Conservation (phyloP, 2,329 filamentous ascomycete genomes). For the Fusarium anthophilum region DNA sequence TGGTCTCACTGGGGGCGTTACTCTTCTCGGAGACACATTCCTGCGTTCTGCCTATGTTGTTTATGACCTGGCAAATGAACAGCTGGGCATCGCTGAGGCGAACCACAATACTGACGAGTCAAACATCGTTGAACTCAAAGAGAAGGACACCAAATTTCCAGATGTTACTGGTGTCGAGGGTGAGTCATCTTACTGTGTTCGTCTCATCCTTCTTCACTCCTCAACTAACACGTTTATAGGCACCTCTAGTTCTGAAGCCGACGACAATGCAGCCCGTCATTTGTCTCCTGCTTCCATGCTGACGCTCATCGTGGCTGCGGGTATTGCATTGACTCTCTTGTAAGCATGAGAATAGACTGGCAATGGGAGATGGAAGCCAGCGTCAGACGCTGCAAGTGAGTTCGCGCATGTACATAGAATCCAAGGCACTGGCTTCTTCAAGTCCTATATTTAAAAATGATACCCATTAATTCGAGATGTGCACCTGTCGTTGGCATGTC, state of each 20-base stretch:
- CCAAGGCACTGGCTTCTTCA: not conserved
- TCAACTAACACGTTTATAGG: constrained; percentile 33
- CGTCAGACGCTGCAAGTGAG: not conserved
- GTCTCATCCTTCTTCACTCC: not conserved
- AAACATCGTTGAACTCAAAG: constrained; percentile 57
- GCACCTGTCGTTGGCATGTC: not conserved
- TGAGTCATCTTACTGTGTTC: constrained; percentile 22
- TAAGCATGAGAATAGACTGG: constrained; percentile 3
- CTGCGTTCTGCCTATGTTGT: constrained; percentile 66
- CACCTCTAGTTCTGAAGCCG: constrained; percentile 9
- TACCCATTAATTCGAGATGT: constrained; percentile 15
- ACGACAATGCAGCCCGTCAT: constrained; percentile 34
- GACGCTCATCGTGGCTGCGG: constrained; percentile 30
- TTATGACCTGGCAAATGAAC: constrained; percentile 61
- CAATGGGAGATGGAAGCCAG: not conserved
- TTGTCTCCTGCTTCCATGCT: constrained; percentile 29
- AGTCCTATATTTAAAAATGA: constrained; percentile 6
- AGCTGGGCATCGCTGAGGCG: constrained; percentile 63
- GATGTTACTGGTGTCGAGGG: constrained; percentile 55
- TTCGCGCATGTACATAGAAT: not conserved
- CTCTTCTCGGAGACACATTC: constrained; percentile 68
- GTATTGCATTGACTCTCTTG: constrained; percentile 16
- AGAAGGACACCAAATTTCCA: constrained; percentile 52
- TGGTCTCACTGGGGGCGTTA: constrained; percentile 45
- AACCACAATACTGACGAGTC: constrained; percentile 57